Conservation (phyloP, 352 stramenopile genomes). For the Achlya hypogyna region DNA sequence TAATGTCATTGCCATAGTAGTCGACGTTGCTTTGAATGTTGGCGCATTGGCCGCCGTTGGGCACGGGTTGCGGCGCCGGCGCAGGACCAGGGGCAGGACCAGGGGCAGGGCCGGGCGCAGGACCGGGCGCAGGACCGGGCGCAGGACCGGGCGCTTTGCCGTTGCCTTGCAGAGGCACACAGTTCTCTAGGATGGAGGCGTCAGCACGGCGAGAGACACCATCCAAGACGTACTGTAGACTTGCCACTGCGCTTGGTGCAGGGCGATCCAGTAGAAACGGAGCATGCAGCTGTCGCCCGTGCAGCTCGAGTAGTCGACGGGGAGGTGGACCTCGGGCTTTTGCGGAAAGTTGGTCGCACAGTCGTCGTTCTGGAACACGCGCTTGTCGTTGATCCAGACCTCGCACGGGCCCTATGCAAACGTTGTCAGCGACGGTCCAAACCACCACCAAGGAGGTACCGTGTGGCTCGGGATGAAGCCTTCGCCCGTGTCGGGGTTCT, state of each 20-base stretch:
- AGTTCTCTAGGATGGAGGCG: no score
- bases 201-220: neutral
- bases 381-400: constrained; percentile 44
- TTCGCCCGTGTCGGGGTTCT: neutral
- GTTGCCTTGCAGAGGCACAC: no score
- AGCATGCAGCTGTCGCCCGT: constrained; percentile 31
- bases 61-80: neutral
- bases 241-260: constrained; percentile 30
- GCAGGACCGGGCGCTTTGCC: no score
- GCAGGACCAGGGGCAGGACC: no score
- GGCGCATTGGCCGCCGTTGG: neutral
- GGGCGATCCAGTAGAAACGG: constrained; percentile 34
- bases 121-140: no score
- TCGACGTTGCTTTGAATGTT: neutral
- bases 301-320: constrained; percentile 43
- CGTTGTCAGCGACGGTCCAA: neutral
- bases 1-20: constrained; percentile 4
- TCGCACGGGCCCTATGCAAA: constrained; percentile 38
- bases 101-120: no score
- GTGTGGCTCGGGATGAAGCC: constrained; percentile 25
- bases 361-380: constrained; percentile 32
- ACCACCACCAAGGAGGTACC: constrained; percentile 17
- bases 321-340: constrained; percentile 22
- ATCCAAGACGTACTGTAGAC: constrained; percentile 32
- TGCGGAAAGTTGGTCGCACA: constrained; percentile 34